phyloP scores from a whole-genome alignment of 1,284 basidiomycete genomes.

The Puccinia horiana region DNA sequence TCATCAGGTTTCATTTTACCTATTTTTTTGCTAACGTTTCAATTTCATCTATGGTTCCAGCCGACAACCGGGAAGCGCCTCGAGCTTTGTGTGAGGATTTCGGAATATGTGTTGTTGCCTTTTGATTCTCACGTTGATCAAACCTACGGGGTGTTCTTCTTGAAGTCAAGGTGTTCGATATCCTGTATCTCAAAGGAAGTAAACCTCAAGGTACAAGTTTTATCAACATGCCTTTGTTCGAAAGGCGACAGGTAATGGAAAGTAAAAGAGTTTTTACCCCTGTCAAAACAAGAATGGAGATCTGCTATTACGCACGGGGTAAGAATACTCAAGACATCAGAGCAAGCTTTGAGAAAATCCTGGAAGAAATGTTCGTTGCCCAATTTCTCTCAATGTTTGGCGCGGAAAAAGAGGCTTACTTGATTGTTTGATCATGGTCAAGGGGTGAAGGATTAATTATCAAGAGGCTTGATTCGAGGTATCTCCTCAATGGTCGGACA shows the following conservation, averaged over 20 bases:
- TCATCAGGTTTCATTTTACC: neutral
- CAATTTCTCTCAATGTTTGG: neutral
- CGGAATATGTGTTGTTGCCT: conserved; percentile 28
- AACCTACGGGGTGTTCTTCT: neutral
- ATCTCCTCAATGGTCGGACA: conserved; percentile 79
- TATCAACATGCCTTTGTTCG: conserved; percentile 53
- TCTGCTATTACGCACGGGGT: conserved; percentile 70
- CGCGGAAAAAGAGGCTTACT: neutral
- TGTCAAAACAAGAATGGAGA: conserved; percentile 76
- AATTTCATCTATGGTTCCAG: conserved; percentile 29
- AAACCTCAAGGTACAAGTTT: conserved; percentile 68
- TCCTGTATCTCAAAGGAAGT: conserved; percentile 75
- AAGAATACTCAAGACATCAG: conserved; percentile 77
- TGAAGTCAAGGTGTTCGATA: conserved; percentile 88
- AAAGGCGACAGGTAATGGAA: conserved; percentile 45
- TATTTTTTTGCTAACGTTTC: neutral
- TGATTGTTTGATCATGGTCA: neutral
- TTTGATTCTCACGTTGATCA: conserved; percentile 61
- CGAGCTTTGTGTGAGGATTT: conserved; percentile 32
- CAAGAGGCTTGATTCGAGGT: conserved; percentile 77
- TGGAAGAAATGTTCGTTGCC: conserved; percentile 65
- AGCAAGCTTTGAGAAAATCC: conserved; percentile 73
- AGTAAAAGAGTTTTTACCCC: conserved; percentile 64
- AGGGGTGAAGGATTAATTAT: conserved; percentile 88
- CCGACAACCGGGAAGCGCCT: neutral